These are phyloP conservation scores for Geum urbanum DNA, from an alignment of 306 rosid species.

Conservation along the genomic window DNA sequence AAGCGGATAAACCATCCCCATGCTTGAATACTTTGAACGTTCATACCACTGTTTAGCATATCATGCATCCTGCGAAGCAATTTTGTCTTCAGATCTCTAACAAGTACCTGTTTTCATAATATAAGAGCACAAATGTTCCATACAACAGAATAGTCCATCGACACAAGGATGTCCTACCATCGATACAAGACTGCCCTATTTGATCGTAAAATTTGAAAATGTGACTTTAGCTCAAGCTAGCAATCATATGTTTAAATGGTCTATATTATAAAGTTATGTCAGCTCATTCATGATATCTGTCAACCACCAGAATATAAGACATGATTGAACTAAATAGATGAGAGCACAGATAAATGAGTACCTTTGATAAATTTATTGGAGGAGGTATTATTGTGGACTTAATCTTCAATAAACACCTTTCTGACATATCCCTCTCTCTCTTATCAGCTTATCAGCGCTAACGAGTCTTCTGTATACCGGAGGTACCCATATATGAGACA, in stretches of 20 bases:
- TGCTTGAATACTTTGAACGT: conserved; percentile 66
- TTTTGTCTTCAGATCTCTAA: conserved; percentile 62
- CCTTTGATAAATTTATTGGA: conserved; percentile 66
- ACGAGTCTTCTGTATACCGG: conserved; percentile 76
- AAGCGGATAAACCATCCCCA: conserved; percentile 88
- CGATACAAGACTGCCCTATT: neutral
- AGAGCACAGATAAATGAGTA: conserved; percentile 13
- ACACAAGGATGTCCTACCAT: neutral
- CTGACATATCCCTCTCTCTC: conserved; percentile 78
- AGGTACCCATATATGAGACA: conserved; percentile 74
- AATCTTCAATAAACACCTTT: conserved; percentile 71
- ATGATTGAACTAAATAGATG: neutral
- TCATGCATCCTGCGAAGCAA: conserved; percentile 55
- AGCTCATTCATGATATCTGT: neutral
- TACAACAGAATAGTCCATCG: conserved; percentile 3
- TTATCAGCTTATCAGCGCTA: conserved; percentile 60
- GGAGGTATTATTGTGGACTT: conserved; percentile 64
- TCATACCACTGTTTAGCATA: conserved; percentile 59
- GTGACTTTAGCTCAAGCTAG: neutral
- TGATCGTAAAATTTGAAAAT: neutral
- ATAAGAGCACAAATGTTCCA: conserved; percentile 12
- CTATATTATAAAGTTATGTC: neutral
- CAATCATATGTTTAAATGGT: neutral
- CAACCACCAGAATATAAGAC: no score
- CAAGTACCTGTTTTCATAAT: conserved; percentile 42